Evolutionary conservation across 768 basidiomycete genomes (phyloP), one percentile per base, ranked within the genome.

Genomic region (Kwoniella heveanensis): DNA sequence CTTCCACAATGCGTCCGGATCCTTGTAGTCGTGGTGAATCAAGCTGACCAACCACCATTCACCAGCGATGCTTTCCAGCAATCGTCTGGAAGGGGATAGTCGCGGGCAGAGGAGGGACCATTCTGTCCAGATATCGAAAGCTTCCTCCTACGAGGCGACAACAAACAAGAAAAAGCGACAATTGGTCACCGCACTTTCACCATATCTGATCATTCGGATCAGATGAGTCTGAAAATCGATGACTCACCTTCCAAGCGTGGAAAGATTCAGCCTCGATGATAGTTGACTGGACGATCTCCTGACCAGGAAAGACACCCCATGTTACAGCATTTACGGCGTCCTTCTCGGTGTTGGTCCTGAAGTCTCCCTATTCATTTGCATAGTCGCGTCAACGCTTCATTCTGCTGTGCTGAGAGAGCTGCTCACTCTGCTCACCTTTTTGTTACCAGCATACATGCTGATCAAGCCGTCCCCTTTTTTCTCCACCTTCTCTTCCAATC

Each of bases 281-380:
- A 0, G 96, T 99, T 5, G 95, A 91, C 74, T 97, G 95, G 1
- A 88, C 86, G 50, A 99, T 89, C 80, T 99, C 96, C 76, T 96
- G 90, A 0, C 92, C 96, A 0, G 93, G 91, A 79, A 99, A 99
- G 6, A 98, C 88, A 60, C 94, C 96, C 96, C 96, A 99, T 1
- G 96, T 99, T 7, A 99, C 96, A 0, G 93, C 94, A 79, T 97
- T 97, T 60, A 90, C 86, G 15, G 86, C 89, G 32, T 85, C 87
- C 50, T 88, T 86, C 1, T 85, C 83, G 24, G 95, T 86, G 76
- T 96, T 98, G 13, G 87, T 92, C 67, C 83, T 82, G 64, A 84
- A 87, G 53, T 91, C 89, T 26, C 90, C 93, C 89, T 92, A 48
- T 8, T n/a, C n/a, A n/a, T n/a, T n/a, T n/a, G n/a, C n/a, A n/a